Evolutionary conservation across 78 protist species (phyloP), one percentile per base, ranked within the genome.

Genomic region (Ministeria vibrans): DNA sequence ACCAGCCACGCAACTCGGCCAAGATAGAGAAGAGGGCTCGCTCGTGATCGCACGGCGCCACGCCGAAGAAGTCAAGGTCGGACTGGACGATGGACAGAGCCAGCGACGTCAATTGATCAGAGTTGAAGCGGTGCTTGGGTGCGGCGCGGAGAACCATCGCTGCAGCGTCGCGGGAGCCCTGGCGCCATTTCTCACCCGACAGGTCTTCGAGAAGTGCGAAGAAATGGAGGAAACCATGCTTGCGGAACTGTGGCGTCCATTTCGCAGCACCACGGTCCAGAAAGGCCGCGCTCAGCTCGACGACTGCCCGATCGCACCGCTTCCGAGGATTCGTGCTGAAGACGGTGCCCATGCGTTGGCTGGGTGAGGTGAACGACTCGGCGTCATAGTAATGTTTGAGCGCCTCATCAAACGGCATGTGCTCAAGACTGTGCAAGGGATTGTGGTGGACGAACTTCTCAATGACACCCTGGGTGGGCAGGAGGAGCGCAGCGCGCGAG

Each of bases 201-300:
- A 66, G 36, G 20, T 49, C 75, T 6, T 69, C 75, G 22, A 69
- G 49, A n/a, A 18, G 2, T 27, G 75, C 75, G 49, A 69, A 69
- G 75, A 69, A 69, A 49, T 69, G 42, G 75, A 69, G 75, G 49
- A 69, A 69, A 11, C 75, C 75, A 2, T 49, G 41, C 53, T 69
- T 27, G 25, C 75, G 75, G n/a, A 42, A 69, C 75, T 3, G 4
- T n/a, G 70, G 70, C 70, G 38, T 5, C 70, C 70, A 62, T n/a
- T 62, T 62, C 1, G 70, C 70, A 11, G 15, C 70, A 5, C 70
- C 70, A 5, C 70, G 70, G 70, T 62, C 70, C 27, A 62, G 70
- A n/a, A 62, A 62, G 11, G 70, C 70, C 39, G 70, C 27, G 38
- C 41, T n/a, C 39, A 62, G 38, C 20, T 62, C 70, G 39, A 62